These are phyloP conservation scores for Apiospora sp. DNA, from an alignment of 2,329 filamentous ascomycete genomes.

Conservation along the genomic window DNA sequence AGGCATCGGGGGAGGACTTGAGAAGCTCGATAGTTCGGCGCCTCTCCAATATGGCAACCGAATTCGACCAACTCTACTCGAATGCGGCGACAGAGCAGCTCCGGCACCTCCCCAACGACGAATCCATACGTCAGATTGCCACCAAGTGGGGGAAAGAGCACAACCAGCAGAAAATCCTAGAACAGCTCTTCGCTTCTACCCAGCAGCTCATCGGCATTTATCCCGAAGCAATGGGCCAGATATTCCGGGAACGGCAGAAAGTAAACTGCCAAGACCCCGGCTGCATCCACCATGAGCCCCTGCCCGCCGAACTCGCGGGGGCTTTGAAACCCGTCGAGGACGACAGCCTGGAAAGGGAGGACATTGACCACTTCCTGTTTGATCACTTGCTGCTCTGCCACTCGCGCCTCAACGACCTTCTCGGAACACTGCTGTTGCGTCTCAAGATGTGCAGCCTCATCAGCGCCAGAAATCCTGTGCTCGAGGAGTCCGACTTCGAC, in stretches of 20 bases:
- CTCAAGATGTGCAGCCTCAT: constrained; percentile 44
- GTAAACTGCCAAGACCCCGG: constrained; percentile 40
- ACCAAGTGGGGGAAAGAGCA: constrained; percentile 36
- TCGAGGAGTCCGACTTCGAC: constrained; percentile 43
- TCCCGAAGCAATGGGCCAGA: constrained; percentile 38
- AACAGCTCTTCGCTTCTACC: constrained; percentile 44
- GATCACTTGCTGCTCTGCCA: constrained; percentile 49
- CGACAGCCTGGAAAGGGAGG: constrained; percentile 38
- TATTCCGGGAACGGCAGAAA: constrained; percentile 29
- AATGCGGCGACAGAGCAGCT: constrained; percentile 31
- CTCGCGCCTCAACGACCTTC: constrained; percentile 45
- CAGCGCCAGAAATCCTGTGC: constrained; percentile 37
- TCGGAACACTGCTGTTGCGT: constrained; percentile 45
- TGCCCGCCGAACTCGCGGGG: constrained; percentile 31
- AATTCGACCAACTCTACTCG: constrained; percentile 39
- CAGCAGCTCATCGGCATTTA: constrained; percentile 49
- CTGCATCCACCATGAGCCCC: constrained; percentile 44
- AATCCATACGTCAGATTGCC: constrained; percentile 35
- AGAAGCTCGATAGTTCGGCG: constrained; percentile 35
- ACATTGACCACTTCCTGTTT: constrained; percentile 39
- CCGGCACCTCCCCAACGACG: constrained; percentile 38
- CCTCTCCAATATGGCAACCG: constrained; percentile 21
- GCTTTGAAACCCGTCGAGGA: constrained; percentile 29
- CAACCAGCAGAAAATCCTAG: constrained; percentile 40
- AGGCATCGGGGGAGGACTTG: too few species aligned